Evolutionary conservation across 1,284 basidiomycete genomes (phyloP), one percentile per base, ranked within the genome.

Genomic region (Ustilago loliicola): DNA sequence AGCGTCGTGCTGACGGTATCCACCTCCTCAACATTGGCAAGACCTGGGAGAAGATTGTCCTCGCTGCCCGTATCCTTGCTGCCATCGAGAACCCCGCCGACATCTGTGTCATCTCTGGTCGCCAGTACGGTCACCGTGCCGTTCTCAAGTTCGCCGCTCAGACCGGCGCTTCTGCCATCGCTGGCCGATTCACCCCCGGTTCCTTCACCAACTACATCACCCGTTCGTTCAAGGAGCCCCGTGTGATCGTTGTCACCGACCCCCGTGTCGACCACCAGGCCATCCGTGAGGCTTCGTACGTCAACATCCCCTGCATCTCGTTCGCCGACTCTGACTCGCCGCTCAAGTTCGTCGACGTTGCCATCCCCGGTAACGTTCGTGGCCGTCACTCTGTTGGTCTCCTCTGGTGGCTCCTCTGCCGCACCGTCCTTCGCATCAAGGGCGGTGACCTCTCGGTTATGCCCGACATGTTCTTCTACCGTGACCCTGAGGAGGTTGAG

Each of bases 391-490:
- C 95, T 29, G 94, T 98, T 84, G 96, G 96, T 91, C 91, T 99
- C 79, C 91, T 98, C 86, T 99, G 97, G 97, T 99, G 96, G 95
- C 89, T 99, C 84, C 93, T 99, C 86, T 94, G 94, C 88, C 94
- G 96, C 86, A 96, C 99, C 88, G 95, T 98, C 86, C 93, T 99
- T 88, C 93, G 96, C 87, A 90, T 99, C 86, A 92, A 94, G 78
- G 97, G 96, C 74, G 92, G 93, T 73, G 94, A 93, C 85, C 98
- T 96, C 95, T 93, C 92, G 87, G 93, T 97, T 87, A 98, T 99
- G 83, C 94, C 96, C 83, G 96, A 98, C 89, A 95, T 98, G 94
- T 98, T 98, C 94, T 98, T 98, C 93, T 99, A 98, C 92, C 94
- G 96, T 86, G 96, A 98, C 89, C 95, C 96, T 76, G 96, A 98